Evolutionary conservation across 179 eudicot genomes (phyloP), one percentile per base, ranked within the genome.

Genomic region (Beta macrorhiza): DNA sequence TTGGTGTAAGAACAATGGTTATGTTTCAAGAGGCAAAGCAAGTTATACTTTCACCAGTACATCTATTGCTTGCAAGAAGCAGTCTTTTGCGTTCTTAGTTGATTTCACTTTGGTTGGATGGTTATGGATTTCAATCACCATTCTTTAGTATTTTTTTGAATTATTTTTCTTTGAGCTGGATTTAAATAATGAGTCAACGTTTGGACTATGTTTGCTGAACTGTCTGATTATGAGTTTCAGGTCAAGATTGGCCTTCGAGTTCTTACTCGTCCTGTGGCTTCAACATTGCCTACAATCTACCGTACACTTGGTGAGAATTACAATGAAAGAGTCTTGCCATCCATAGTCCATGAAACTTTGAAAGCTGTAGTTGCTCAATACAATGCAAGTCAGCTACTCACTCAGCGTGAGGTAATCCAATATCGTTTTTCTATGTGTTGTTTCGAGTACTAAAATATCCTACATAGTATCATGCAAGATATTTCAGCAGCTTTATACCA

Each of bases 291-390:
- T 44, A 85, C 91, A 29, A 80, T 92, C 67, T 90, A 91, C 68
- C 87, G 90, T 58, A 87, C 87, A 32, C 88, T 92, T 64, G 97
- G 97, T 77, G 80, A 89, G 74, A 85, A 92, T 80, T 92, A 89
- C 68, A 88, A 89, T 78, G 92, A 89, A 78, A 92, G 88, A 83
- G 92, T 92, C 62, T 83, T 92, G 78, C 97, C 97, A 79, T 92
- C 93, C 55, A 86, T 92, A 11, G 88, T 90, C 63, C 89, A 92
- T 81, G 97, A 92, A 78, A 91, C 92, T 69, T 68, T 92, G 87
- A 92, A 91, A 85, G 84, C 97, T 78, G 97, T 91, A 71, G 90
- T 92, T 79, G 97, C 97, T 9, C 97, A 91, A 71, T 92, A 89
- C 81, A 92, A 91, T 80, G 97, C 97, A 22, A 90, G 92, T 86